Evolutionary conservation across 306 rosid genomes (phyloP).

Genomic region (Quercus gilva): DNA sequence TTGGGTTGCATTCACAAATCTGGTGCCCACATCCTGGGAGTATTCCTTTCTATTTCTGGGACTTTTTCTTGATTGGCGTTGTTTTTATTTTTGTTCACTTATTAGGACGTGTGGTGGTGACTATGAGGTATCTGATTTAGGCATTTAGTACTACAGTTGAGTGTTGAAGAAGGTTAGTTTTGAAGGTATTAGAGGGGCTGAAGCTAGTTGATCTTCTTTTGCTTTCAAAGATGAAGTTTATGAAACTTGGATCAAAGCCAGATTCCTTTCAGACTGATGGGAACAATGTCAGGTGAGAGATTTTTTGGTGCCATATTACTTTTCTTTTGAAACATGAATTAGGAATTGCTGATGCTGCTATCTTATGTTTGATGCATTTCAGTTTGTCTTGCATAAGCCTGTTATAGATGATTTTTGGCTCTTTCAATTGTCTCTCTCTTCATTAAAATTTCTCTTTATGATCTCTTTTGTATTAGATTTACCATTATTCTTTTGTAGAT

Average conservation of each 20-base stretch:
- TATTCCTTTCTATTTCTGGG: constrained; percentile 33
- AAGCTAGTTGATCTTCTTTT: constrained; percentile 39
- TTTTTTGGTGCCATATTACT: constrained; percentile 23
- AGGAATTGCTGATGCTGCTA: not conserved
- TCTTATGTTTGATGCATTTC: not conserved
- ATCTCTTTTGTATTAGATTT: too few relatives aligned
- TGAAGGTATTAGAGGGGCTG: constrained; percentile 5
- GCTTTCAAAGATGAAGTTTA: constrained; percentile 80
- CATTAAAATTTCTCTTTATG: too few relatives aligned
- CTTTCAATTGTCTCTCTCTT: too few relatives aligned
- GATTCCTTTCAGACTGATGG: constrained; percentile 82
- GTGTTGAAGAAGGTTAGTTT: constrained; percentile 32
- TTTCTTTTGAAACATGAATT: not conserved
- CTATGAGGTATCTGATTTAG: constrained; percentile 23
- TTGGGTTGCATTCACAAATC: too few relatives aligned
- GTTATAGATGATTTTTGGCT: too few relatives aligned
- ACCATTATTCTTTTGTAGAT: too few relatives aligned
- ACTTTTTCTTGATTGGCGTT: constrained; percentile 6
- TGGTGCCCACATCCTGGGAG: not conserved
- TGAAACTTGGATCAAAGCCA: constrained; percentile 98
- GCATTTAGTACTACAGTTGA: constrained; percentile 29
- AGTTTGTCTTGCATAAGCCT: not conserved
- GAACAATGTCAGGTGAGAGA: constrained; percentile 44
- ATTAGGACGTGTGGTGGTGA: constrained; percentile 25
- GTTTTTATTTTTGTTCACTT: constrained; percentile 17